Base-by-base conservation (phyloP, 441 rosid genomes). In the Erodium texanum region DNA sequence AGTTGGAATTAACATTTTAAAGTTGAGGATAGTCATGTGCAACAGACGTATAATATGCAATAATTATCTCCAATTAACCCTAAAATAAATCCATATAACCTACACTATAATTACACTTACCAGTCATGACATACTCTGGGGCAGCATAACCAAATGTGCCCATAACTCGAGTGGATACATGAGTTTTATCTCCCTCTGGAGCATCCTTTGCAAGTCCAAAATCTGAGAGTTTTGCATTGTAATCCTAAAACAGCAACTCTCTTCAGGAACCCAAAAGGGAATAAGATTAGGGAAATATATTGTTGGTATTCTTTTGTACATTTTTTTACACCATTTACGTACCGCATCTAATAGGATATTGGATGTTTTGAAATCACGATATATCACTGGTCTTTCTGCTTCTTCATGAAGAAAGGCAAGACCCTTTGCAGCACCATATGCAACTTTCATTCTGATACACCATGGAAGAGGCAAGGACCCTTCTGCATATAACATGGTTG, bases 381-480 rank as follows among this genome's bases (percentile, higher is more conserved):
- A 87, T 71, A 87, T 87, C 70, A 87, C 89, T 0, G 87, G 86
- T 76, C 80, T 85, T 74, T 85, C 92, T 19, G 92, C 89, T 81
- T 87, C 92, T 70, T 87, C 89, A 0, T 87, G 92, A 71, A 87
- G 92, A 76, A 87, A 87, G 74, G 89, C 73, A 3, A 87, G 89
- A 61, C 92, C 92, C 72, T 83, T 85, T 24, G 92, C 89, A 80
- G 62, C 62, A 58, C 62, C 62, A 58, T 8, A 10, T 58, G 62
- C 62, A 22, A 58, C 8, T 20, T 58, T 58, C 62, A 58, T 58
- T 58, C 62, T 58, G 62, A 58, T 58, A 11, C 15, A 7, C 92
- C 92, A 87, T 12, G 92, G 92, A 71, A 87, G 89, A 16, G 92
- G 92, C 76, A 87, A 77, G 70, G 92, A 83, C 82, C 92, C 92